Conservation (phyloP, 2,329 filamentous ascomycete species). For the Amphichorda felina region DNA sequence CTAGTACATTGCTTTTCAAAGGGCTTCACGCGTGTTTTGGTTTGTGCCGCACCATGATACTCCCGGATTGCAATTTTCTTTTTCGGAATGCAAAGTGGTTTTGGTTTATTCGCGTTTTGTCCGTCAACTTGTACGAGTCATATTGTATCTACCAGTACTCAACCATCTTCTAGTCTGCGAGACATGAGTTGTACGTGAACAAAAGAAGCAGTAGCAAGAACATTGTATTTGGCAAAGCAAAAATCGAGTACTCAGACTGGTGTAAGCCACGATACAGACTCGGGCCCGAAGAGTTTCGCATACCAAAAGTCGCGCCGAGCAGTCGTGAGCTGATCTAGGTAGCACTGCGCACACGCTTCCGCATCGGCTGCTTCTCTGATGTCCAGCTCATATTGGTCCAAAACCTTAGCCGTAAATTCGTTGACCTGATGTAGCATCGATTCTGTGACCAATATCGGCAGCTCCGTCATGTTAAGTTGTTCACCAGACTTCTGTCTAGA, state of each 20-base stretch:
- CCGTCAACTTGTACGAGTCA: no score
- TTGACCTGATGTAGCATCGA: slow-evolving; percentile 12
- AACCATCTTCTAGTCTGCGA: no score
- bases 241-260: background rate
- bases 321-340: slow-evolving; percentile 13
- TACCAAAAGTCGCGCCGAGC: slow-evolving; percentile 18
- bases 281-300: background rate
- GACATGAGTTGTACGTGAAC: no score
- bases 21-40: no score
- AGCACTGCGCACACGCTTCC: slow-evolving; percentile 14
- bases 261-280: background rate
- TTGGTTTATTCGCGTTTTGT: background rate
- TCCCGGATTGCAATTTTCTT: background rate
- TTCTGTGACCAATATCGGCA: slow-evolving; percentile 12
- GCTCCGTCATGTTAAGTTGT: no score
- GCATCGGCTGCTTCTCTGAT: slow-evolving; percentile 10
- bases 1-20: no score
- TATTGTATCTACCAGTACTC: no score
- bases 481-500: no score
- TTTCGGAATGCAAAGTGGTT: background rate
- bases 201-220: no score
- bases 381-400: slow-evolving; percentile 21
- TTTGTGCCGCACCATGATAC: background rate
- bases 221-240: no score
- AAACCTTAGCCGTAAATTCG: slow-evolving; percentile 10